phyloP scores from a whole-genome alignment of 2,329 filamentous ascomycete genomes.

The Daldinia sp. region DNA sequence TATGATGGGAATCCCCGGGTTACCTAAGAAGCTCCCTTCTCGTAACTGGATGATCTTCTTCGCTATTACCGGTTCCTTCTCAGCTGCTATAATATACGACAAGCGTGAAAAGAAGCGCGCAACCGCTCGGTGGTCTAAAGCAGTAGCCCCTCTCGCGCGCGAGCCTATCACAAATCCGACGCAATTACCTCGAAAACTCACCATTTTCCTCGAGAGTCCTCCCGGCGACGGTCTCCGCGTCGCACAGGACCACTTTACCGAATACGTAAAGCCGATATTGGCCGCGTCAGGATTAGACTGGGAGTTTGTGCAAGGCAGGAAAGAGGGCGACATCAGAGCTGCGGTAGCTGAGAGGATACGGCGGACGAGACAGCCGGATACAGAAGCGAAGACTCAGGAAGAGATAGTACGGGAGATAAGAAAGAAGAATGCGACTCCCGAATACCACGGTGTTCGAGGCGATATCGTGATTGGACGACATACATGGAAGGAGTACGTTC shows the following conservation, averaged over 20 bases:
- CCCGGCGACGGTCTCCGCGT: constrained; percentile 85
- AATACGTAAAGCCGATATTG: constrained; percentile 94
- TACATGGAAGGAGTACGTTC: constrained; percentile 97
- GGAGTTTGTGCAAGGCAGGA: constrained; percentile 92
- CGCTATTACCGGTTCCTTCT: constrained; percentile 80
- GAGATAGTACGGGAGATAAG: constrained; percentile 73
- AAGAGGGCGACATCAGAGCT: constrained; percentile 91
- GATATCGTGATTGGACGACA: constrained; percentile 92
- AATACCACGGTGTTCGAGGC: constrained; percentile 80
- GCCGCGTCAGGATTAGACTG: constrained; percentile 93
- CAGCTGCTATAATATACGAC: constrained; percentile 88
- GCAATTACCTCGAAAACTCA: constrained; percentile 84
- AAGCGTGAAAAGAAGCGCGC: constrained; percentile 87
- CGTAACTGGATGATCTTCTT: constrained; percentile 99
- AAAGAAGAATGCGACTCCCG: constrained; percentile 72
- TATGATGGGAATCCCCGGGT: constrained; percentile 86
- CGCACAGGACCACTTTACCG: constrained; percentile 94
- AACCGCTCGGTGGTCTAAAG: constrained; percentile 86
- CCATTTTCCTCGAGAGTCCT: constrained; percentile 86
- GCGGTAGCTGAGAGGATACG: constrained; percentile 89
- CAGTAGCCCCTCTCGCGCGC: constrained; percentile 85
- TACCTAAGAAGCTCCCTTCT: constrained; percentile 87
- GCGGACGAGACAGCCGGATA: constrained; percentile 70
- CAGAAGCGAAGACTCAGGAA: constrained; percentile 66
- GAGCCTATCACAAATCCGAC: constrained; percentile 77